Percentiles rank a stretch among this genome's conserved stretches.
phyloP scores from a whole-genome alignment of 495 filamentous ascomycete genomes.

The Neurospora sp. region DNA sequence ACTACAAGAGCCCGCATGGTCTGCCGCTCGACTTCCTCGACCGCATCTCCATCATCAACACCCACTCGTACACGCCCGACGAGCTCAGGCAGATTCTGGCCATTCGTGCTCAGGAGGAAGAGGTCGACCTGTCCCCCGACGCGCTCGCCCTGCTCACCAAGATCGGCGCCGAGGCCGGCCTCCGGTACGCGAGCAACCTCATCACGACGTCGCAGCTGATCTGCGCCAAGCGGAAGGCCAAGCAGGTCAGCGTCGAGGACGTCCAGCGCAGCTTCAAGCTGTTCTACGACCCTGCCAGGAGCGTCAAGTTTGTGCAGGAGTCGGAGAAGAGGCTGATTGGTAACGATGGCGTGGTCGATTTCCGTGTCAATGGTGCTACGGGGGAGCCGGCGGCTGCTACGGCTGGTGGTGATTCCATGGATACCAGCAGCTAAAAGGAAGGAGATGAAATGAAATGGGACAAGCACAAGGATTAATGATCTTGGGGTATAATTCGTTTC shows the following conservation, averaged over 20 bases:
- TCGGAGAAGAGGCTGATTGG: conserved; percentile 91
- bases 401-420: conserved; percentile 65
- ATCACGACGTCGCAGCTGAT: conserved; percentile 88
- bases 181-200: conserved; percentile 89
- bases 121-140: conserved; percentile 80
- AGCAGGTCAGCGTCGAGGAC: conserved; percentile 73
- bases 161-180: conserved; percentile 84
- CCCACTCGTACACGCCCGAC: conserved; percentile 72
- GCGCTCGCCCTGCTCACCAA: conserved; percentile 88
- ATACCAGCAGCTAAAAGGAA: conserved; percentile 39
- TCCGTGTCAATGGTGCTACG: conserved; percentile 47
- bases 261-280: conserved; percentile 87
- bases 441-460: neutral
- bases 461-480: neutral
- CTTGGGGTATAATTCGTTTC: neutral
- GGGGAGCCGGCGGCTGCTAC: neutral
- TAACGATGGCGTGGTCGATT: conserved; percentile 67
- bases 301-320: conserved; percentile 79
- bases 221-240: conserved; percentile 62
- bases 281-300: conserved; percentile 82
- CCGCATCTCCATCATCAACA: conserved; percentile 92
- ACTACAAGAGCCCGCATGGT: conserved; percentile 83
- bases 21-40: conserved; percentile 94
- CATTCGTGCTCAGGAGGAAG: conserved; percentile 90
- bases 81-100: conserved; percentile 85